Evolutionary conservation across 352 stramenopile genomes (phyloP).

Genomic region (Globisporangium heterothallicum): DNA sequence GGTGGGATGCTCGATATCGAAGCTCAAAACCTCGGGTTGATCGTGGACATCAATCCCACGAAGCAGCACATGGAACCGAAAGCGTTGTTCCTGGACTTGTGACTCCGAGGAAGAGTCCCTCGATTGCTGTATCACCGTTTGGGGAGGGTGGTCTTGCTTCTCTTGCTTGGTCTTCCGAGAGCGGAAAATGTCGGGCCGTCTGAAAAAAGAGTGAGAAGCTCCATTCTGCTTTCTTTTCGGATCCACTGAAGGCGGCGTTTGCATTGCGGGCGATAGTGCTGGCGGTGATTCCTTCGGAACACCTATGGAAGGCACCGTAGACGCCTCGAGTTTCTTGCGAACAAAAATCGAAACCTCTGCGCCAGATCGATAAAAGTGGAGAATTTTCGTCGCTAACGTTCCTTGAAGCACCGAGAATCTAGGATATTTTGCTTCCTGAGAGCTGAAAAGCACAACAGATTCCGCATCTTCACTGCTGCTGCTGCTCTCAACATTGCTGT

Average conservation of each 20-base stretch:
- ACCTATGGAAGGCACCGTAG: no score
- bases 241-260: background rate
- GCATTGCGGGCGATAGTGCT: background rate
- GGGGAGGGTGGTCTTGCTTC: background rate
- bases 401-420: slow-evolving; percentile 11
- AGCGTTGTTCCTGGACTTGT: background rate
- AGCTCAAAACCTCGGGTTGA: slow-evolving; percentile 6
- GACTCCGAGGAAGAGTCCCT: background rate
- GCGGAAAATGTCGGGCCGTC: slow-evolving; percentile 22
- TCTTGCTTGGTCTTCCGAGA: slow-evolving; percentile 13
- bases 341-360: slow-evolving; percentile 10
- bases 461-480: background rate
- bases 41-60: slow-evolving; percentile 1
- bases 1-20: slow-evolving; percentile 6
- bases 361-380: slow-evolving; percentile 24
- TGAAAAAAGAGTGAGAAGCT: slow-evolving; percentile 20
- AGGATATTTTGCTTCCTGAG: slow-evolving; percentile 24
- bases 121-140: background rate
- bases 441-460: slow-evolving; percentile 21
- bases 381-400: slow-evolving; percentile 27
- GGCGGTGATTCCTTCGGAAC: background rate
- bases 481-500: background rate
- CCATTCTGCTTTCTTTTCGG: background rate
- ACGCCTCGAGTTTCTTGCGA: slow-evolving; percentile 10
- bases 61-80: slow-evolving; percentile 10